Evolutionary conservation across 2,329 filamentous ascomycete genomes (phyloP).

Genomic region (Neonectria punicea): DNA sequence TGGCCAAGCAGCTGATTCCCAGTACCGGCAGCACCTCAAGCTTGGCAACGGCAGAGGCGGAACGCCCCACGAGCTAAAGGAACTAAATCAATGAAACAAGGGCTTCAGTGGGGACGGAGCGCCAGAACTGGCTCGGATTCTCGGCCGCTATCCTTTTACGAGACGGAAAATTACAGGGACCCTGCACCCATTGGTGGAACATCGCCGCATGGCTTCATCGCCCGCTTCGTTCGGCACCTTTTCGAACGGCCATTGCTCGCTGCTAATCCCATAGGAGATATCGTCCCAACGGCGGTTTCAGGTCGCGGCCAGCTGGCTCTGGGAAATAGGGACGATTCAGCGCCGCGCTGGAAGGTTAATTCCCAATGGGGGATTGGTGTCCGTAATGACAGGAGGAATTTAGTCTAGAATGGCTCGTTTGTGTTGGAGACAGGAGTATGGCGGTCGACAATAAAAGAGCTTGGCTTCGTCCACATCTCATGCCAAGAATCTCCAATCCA

Average conservation of each 20-base stretch:
- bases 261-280: constrained; percentile 5
- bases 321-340: not conserved
- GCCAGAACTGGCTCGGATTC: not conserved
- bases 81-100: not conserved
- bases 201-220: not conserved
- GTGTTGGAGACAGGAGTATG: not conserved
- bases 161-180: not conserved
- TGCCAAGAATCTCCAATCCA: not conserved
- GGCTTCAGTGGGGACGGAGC: not conserved
- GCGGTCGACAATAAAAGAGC: not conserved
- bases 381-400: constrained; percentile 13
- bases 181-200: constrained; percentile 9
- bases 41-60: not conserved
- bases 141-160: not conserved
- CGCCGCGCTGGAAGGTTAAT: not conserved
- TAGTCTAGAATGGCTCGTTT: not conserved
- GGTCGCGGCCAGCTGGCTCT: not conserved
- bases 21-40: not conserved
- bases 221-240: constrained; percentile 3
- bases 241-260: not conserved
- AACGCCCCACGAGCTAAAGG: not conserved
- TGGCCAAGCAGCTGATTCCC: not conserved
- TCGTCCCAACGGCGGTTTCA: constrained; percentile 7
- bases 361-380: constrained; percentile 1
- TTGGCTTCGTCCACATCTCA: not conserved